Base-by-base conservation (phyloP, 2,329 filamentous ascomycete genomes). In the Aspergillus transmontanensis region DNA sequence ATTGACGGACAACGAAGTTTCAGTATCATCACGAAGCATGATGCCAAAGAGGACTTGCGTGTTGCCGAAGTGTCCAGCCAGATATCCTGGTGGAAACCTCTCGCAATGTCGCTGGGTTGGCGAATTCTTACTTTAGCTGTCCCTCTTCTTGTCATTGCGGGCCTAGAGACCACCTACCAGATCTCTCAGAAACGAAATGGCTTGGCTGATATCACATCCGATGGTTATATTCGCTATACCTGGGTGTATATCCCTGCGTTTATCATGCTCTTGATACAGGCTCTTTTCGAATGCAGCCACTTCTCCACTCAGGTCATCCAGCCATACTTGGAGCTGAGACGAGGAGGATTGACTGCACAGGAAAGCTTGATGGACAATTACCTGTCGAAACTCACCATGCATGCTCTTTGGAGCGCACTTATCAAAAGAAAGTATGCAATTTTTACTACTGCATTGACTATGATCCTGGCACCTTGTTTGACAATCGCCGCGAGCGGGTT, bases 331-430 rank as follows among this genome's bases (percentile, higher is more conserved):
- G 34, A 56, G 12, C 64, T 71, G 21, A 57, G 58, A 10, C 58
- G 58, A 11, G 64, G 64, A 21, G 59, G 34, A 5, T 60, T 61
- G 43, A 53, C 62, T 0, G 41, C 65, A 41, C 51, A 64, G 9
- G 59, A 55, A 28, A 67, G 60, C n/a, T 62, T 71, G 19, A 61
- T 68, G 30, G 64, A 69, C 32, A 67, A 70, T 23, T 65, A 70
- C 14, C 64, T 68, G 7, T 61, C 64, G 34, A 69, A 70, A 46
- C 53, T 70, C 9, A 61, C 80, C 34, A 80, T 78, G 61, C 86
- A 88, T 3, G 81, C 84, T 63, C 84, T 82, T 64, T 87, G 88
- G 78, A 89, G 84, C 11, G 80, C 78, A 0, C 51, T 70, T 16
- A n/a, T 43, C 43, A 68, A 68, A 45, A 45, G 48, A 11, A 66